These are phyloP conservation scores for Aspergillus wentii DNA, from an alignment of 495 filamentous ascomycete genomes.

Conservation along the genomic window DNA sequence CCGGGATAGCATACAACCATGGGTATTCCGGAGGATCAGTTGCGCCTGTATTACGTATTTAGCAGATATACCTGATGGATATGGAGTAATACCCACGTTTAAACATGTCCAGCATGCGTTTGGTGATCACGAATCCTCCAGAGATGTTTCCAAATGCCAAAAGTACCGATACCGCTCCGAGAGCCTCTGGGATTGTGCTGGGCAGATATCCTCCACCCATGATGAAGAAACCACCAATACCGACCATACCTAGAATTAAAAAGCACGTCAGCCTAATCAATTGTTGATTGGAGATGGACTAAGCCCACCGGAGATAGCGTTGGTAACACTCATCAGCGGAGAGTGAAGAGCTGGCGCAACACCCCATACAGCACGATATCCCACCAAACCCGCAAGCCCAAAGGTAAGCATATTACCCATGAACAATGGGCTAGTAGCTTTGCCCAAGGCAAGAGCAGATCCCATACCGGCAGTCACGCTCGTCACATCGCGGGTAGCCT, in stretches of 20 bases:
- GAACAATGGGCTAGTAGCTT: constrained; percentile 70
- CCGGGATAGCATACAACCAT: constrained; percentile 76
- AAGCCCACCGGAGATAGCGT: constrained; percentile 65
- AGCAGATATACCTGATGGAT: too few species aligned
- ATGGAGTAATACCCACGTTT: constrained; percentile 55
- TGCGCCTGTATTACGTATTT: constrained; percentile 40
- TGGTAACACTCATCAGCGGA: constrained; percentile 81
- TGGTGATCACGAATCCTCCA: constrained; percentile 79
- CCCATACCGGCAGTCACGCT: constrained; percentile 69
- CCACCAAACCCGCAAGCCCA: constrained; percentile 70
- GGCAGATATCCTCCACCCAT: constrained; percentile 71
- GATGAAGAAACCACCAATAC: constrained; percentile 76
- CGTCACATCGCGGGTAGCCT: constrained; percentile 64
- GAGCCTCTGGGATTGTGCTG: constrained; percentile 65
- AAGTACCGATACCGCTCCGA: constrained; percentile 73
- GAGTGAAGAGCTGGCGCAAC: constrained; percentile 72
- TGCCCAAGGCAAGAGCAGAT: constrained; percentile 64
- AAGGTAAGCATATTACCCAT: constrained; percentile 81
- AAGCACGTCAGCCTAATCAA: not conserved
- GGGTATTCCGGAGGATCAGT: constrained; percentile 80
- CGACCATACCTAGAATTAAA: constrained; percentile 65
- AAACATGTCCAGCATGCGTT: constrained; percentile 92
- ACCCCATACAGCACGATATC: constrained; percentile 78
- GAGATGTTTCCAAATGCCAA: constrained; percentile 79
- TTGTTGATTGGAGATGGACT: not conserved